Base-by-base conservation (phyloP, 73 alveolate genomes). In the Paramecium sonneborni region DNA sequence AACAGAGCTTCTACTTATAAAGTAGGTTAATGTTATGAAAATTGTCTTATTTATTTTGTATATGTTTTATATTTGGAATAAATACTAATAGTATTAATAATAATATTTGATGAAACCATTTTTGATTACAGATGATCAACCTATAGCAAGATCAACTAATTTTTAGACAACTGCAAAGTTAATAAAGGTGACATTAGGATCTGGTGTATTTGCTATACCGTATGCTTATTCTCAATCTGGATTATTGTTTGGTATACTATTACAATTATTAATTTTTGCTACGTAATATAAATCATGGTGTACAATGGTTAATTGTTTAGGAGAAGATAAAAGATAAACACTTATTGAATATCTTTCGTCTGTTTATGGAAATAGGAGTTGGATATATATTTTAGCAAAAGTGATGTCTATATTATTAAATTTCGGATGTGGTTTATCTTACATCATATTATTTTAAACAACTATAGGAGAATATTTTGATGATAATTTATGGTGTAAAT, bases 141-240 rank as follows among this genome's bases (percentile, higher is more conserved):
- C 46, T 14, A 26, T 15, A 6, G 12, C 52, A 24, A 30, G 84
- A 41, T 39, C 90, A 43, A 79, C 69, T 2, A 46, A 79, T 24
- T 38, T 43, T 79, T 43, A 79, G 9, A 79, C 90, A 20, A 41
- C 32, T 1, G n/a, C 55, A 1, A 79, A 79, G 23, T 12, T 79
- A 26, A 18, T 79, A n/a, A 79, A 79, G 55, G 34, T 79, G 14
- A 24, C 74, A 1, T 43, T 79, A 30, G 90, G 90, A 23, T 43
- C 90, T n/a, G 76, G 90, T 4, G 23, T 79, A 39, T 79, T 79
- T 44, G 90, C 90, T 43, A 30, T 79, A 24, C 90, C 90, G 2
- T 79, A 39, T 44, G 90, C 90, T 15, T 79, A 39, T 79, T 43
- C 39, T 21, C 20, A 79, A 14, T 9, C 74, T 30, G 90, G 76